Conservation (phyloP, 75 land plant species). For the Sequoiadendron giganteum region DNA sequence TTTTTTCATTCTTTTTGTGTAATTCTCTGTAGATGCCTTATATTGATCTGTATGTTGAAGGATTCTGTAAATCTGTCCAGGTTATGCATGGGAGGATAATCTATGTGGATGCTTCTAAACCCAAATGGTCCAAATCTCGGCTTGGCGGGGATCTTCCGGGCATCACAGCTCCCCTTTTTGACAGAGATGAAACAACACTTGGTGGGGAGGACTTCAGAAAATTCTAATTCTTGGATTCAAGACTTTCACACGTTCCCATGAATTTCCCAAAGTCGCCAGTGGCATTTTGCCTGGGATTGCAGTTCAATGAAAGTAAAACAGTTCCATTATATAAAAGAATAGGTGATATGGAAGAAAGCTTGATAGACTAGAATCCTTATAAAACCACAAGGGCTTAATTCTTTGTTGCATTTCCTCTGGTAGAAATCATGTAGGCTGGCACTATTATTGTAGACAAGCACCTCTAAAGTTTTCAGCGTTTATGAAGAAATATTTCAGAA, state of each 20-base stretch:
- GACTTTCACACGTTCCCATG: background rate
- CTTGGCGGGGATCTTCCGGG: background rate
- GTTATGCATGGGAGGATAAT: conserved; percentile 41
- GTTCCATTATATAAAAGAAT: background rate
- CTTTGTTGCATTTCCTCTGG: background rate
- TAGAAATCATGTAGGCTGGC: background rate
- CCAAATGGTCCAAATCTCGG: conserved; percentile 4
- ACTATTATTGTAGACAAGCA: background rate
- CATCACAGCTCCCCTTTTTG: background rate
- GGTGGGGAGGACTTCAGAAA: background rate
- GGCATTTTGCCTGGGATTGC: background rate
- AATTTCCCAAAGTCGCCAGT: background rate
- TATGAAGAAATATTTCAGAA: background rate
- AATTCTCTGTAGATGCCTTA: background rate
- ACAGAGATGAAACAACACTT: background rate
- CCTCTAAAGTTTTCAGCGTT: background rate
- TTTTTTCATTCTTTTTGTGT: background rate
- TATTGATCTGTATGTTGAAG: background rate
- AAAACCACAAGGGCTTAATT: background rate
- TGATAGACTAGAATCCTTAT: background rate
- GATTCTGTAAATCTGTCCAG: conserved; percentile 24
- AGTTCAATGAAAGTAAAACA: background rate
- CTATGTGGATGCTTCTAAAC: conserved; percentile 50
- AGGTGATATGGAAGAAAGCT: background rate
- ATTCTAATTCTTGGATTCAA: background rate